Evolutionary conservation across 495 filamentous ascomycete genomes (phyloP), one percentile per base, ranked within the genome.

Genomic region (Aspergillus mulundensis): DNA sequence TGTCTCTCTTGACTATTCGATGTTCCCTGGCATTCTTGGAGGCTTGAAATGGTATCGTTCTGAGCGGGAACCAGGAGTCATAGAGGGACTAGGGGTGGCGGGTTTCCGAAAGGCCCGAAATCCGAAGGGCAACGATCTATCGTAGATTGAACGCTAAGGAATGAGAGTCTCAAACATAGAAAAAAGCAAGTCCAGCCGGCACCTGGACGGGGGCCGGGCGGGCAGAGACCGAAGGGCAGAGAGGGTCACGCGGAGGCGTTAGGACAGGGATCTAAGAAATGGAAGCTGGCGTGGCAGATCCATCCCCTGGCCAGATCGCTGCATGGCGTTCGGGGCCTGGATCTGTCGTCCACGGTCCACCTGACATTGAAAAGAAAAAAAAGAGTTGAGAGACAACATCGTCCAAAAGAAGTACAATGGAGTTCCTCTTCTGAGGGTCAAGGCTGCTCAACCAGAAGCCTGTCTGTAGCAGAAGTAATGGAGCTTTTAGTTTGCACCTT

Each of bases 251-350:
- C 57, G 61, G 61, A 47, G 52, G 52, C 46, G 15, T 57, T 57
- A 56, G 54, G 42, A 45, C 36, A 50, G 18, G 53, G 56, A 40
- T 50, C 30, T 47, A 14, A 32, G 30, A 32, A 24, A 32, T 46
- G 54, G 34, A n/a, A 50, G 58, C 32, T 42, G 40, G 40, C 32
- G 32, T 36, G 32, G 32, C 32, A 28, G 56, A 46, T 54, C 61
- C 53, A 54, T 53, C 40, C 58, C 61, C 61, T 58, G 50, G 57
- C 51, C 49, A 48, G 62, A 64, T 64, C 53, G 62, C 56, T 64
- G 58, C 53, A 65, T 61, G 62, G 61, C 61, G 58, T 58, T 57
- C 61, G 56, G 44, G 62, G 59, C 53, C 62, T 65, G 62, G 62
- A 56, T 55, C 44, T 43, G 34, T n/a, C 19, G 42, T 30, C 20